Percentiles rank a stretch among this genome's conserved stretches.
These are phyloP conservation scores for Raddia guianensis DNA, from an alignment of 176 grass and related monocot genomes.

Conservation along the genomic window DNA sequence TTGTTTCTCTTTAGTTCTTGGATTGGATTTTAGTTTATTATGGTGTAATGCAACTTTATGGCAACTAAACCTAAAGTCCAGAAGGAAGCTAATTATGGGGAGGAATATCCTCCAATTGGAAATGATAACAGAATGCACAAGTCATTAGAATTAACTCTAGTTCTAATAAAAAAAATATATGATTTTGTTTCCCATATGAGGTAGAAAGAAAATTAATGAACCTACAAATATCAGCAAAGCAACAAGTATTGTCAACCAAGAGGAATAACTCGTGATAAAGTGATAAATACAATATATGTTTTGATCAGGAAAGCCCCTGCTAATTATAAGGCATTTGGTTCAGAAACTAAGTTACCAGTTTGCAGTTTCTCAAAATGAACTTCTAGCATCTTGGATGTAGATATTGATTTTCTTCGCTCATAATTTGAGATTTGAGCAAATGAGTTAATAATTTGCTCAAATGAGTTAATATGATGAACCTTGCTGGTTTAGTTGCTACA, in stretches of 20 bases:
- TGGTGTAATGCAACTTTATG: conserved; percentile 12
- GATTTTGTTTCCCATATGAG: too few species aligned
- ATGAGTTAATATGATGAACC: neutral
- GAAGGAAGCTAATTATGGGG: neutral
- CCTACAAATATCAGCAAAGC: too few species aligned
- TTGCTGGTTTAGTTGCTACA: neutral
- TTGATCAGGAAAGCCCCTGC: too few species aligned
- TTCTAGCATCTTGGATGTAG: neutral
- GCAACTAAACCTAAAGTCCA: neutral
- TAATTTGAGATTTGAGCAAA: neutral
- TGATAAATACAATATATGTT: too few species aligned
- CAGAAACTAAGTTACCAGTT: neutral
- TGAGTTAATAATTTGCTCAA: neutral
- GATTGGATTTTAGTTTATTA: neutral
- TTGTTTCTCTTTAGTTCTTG: conserved; percentile 10
- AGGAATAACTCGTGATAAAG: too few species aligned
- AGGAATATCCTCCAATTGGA: neutral
- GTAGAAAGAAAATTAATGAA: too few species aligned
- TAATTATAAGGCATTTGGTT: neutral
- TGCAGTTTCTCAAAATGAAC: conserved; percentile 15
- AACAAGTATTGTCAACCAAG: too few species aligned
- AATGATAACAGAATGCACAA: too few species aligned
- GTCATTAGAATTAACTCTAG: too few species aligned
- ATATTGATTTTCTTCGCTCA: neutral
- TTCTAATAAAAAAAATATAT: too few species aligned